Evolutionary conservation across 129 eudicot species (phyloP), one percentile per base, ranked within the genome.

Genomic region (Pseudognaphalium luteoalbum): DNA sequence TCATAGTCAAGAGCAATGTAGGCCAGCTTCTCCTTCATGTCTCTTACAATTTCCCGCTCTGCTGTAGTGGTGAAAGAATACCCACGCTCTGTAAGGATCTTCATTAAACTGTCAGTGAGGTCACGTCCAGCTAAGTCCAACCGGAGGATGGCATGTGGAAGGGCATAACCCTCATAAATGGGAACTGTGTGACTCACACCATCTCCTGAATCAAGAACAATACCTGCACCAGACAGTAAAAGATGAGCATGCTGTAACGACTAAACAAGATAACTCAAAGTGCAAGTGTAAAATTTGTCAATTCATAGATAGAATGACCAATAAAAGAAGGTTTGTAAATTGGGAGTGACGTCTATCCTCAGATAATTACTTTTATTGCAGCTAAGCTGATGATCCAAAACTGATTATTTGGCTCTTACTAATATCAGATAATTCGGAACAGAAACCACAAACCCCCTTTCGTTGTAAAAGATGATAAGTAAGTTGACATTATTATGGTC

Each of bases 151-250:
- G 70, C 70, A 33, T 65, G 70, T 2, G 95, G 95, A 30, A 89
- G 90, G 39, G 95, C 88, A 25, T 89, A 89, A 58, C 96, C 96
- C 79, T 89, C 96, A 25, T 89, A 89, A 22, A 87, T 89, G 15
- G 96, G 96, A 76, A 87, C 96, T 0, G 96, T 89, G 83, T 89
- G 91, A 61, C 90, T 86, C 63, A 88, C 93, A 88, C 93, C 92
- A 58, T 88, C 92, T 42, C 93, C 96, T 35, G 96, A 89, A 84
- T 89, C 96, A 81, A 90, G 83, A 71, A 90, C 96, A 85, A 90
- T 87, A 77, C 96, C 96, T 89, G 71, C 72, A 74, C 35, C 77
- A 69, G 17, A 81, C 60, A 68, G 74, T 1, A 71, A 50, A 51
- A 61, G 57, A 78, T 25, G 15, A 33, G 41, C 32, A 32, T 54